Evolutionary conservation across 169 alveolate species (phyloP), one percentile per base, ranked within the genome.

Genomic region (Plasmodium knowlesi): DNA sequence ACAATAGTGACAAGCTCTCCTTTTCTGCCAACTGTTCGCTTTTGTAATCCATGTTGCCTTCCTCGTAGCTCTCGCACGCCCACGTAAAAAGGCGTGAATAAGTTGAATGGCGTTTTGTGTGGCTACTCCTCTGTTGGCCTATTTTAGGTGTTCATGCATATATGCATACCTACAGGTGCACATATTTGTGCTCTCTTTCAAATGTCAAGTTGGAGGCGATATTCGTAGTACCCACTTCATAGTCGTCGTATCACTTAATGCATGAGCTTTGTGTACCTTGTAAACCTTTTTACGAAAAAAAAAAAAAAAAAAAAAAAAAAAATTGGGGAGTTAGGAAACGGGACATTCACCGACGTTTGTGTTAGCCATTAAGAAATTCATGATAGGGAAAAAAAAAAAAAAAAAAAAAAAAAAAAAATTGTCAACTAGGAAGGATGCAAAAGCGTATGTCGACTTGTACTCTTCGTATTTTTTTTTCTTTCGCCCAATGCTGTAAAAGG

Each of bases 1-100:
- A 85, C 67, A 85, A 76, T 3, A 85, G 70, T 12, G 93, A 85
- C 70, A 85, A 54, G 71, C 93, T 85, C 67, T 85, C 93, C 79
- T 74, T 85, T 74, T 85, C 93, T 16, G 93, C 34, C 79, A 34
- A 54, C 28, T 85, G 93, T 50, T 85, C 93, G 46, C 86, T 54
- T 53, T 74, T 73, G 61, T 85, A 85, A 54, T 85, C 93, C 93
- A 85, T 85, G 46, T 34, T 85, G 74, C 25, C 37, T 25, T 54
- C 50, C 37, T 76, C 82, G 10, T 28, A 19, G 28, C 34, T 5
- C 34, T 5, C 5, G 32, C 28, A 32, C 32, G 8, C 28, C 25
- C 70, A 37, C 16, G 41, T 76, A 32, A 37, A 37, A 30, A 1
- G 22, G 61, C 10, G 46, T 28, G 43, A 72, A 71, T 30, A 71